Percentiles rank a stretch among this genome's conserved stretches.
Conservation (phyloP, 495 filamentous ascomycete genomes). For the Oidiodendron maius region DNA sequence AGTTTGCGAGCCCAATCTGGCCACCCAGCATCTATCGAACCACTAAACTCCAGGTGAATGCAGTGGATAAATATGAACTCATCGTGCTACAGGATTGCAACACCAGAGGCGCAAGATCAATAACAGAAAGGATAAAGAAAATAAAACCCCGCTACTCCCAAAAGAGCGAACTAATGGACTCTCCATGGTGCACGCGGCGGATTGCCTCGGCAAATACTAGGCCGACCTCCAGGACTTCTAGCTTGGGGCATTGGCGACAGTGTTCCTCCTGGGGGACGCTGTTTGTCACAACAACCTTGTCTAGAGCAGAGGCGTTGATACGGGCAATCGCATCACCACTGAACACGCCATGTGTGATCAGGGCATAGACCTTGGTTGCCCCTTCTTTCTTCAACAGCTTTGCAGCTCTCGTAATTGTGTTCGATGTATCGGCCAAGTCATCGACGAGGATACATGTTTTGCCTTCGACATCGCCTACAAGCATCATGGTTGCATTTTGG, state of each 20-base stretch:
- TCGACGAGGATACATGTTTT: conserved; percentile 87
- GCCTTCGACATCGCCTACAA: conserved; percentile 81
- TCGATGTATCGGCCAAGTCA: conserved; percentile 91
- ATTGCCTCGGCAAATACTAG: conserved; percentile 96
- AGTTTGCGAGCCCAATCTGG: conserved; percentile 7
- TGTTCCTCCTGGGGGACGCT: conserved; percentile 87
- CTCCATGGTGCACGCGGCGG: conserved; percentile 92
- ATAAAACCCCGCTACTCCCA: conserved; percentile 60
- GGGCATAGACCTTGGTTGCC: conserved; percentile 77
- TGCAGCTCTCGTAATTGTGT: conserved; percentile 95
- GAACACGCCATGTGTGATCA: conserved; percentile 91
- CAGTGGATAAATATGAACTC: no score
- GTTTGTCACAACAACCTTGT: conserved; percentile 92
- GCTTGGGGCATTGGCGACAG: conserved; percentile 65
- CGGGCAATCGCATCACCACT: conserved; percentile 91
- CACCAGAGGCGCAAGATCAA: conserved; percentile 15
- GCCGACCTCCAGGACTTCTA: conserved; percentile 89
- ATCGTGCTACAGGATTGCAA: neutral
- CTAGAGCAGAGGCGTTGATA: conserved; percentile 84
- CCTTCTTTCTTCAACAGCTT: conserved; percentile 94
- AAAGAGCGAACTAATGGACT: conserved; percentile 96
- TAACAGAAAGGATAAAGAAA: conserved; percentile 8
- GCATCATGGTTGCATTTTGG: conserved; percentile 97
- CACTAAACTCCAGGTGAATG: no score
- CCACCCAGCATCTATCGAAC: conserved; percentile 5